A percentile compares a stretch with the other conserved stretches of the same genome.
phyloP scores from a whole-genome alignment of 192 early-diverging fungal species.

The Neocallimastix lanati region DNA sequence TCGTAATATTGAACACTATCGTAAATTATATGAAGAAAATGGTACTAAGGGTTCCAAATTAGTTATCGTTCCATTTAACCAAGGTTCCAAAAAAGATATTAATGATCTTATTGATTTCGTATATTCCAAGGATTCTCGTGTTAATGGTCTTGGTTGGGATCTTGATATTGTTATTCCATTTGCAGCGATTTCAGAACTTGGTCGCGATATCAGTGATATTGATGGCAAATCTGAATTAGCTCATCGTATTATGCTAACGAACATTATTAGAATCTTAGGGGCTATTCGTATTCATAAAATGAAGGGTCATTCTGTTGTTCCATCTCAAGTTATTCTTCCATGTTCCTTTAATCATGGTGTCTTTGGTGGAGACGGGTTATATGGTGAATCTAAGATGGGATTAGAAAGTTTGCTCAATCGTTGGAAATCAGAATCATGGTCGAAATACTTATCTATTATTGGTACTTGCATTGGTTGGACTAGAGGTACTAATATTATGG shows the following conservation, averaged over 20 bases:
- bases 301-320: conserved; percentile 45
- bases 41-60: conserved; percentile 74
- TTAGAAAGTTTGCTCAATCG: conserved; percentile 81
- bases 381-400: conserved; percentile 86
- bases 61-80: conserved; percentile 87
- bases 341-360: conserved; percentile 92
- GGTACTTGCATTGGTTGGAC: conserved; percentile 96
- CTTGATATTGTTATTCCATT: conserved; percentile 89
- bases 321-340: conserved; percentile 74
- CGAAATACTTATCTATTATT: conserved; percentile 63
- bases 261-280: conserved; percentile 70
- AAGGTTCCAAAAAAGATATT: conserved; percentile 70
- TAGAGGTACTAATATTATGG: conserved; percentile 88
- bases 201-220: conserved; percentile 65
- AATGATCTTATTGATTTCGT: conserved; percentile 66
- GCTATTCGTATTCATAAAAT: conserved; percentile 64
- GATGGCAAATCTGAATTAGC: conserved; percentile 79
- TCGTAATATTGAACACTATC: conserved; percentile 61
- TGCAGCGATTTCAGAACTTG: conserved; percentile 79
- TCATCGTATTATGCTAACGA: conserved; percentile 87
- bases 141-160: conserved; percentile 69
- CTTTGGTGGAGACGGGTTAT: conserved; percentile 82
- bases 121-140: conserved; percentile 48
- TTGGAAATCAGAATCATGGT: conserved; percentile 81
- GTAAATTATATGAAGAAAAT: conserved; percentile 64